phyloP scores from a whole-genome alignment of 163 green algal genomes.

The Volvox carteri region DNA sequence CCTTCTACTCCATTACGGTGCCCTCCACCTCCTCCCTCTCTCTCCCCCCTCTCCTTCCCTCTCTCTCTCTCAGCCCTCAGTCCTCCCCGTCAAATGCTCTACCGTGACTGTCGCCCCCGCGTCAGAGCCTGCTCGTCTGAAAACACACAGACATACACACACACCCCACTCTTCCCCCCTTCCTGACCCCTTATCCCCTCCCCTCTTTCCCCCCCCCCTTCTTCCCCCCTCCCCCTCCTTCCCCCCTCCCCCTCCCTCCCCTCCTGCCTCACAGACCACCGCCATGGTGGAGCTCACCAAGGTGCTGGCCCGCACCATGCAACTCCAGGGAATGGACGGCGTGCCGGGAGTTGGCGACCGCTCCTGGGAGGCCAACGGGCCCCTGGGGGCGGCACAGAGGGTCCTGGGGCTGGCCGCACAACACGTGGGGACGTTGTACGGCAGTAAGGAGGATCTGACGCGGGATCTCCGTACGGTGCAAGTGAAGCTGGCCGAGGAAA shows the following conservation, averaged over 20 bases:
- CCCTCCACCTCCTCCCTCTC: no score
- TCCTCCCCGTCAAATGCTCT: no score
- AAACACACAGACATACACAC: no score
- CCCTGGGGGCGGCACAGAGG: slow-evolving; percentile 42
- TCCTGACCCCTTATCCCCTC: no score
- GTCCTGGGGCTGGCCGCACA: slow-evolving; percentile 33
- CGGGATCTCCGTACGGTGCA: not conserved
- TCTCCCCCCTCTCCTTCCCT: no score
- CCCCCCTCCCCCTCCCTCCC: slow-evolving; percentile 9
- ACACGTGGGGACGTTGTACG: slow-evolving; percentile 40
- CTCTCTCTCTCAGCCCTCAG: no score
- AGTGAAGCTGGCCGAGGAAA: slow-evolving; percentile 38
- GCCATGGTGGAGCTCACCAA: slow-evolving; percentile 38
- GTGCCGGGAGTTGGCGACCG: slow-evolving; percentile 31
- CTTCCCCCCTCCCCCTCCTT: not conserved
- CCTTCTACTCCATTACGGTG: no score
- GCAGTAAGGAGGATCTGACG: slow-evolving; percentile 1
- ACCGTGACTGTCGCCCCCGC: no score
- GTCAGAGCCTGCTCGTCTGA: no score
- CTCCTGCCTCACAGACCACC: not conserved
- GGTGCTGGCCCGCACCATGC: slow-evolving; percentile 36
- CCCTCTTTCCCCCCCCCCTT: not conserved
- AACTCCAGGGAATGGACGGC: slow-evolving; percentile 46
- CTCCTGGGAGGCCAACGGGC: slow-evolving; percentile 14
- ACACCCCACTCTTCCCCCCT: no score